phyloP scores from a whole-genome alignment of 495 filamentous ascomycete genomes.

The Neurospora sp. region DNA sequence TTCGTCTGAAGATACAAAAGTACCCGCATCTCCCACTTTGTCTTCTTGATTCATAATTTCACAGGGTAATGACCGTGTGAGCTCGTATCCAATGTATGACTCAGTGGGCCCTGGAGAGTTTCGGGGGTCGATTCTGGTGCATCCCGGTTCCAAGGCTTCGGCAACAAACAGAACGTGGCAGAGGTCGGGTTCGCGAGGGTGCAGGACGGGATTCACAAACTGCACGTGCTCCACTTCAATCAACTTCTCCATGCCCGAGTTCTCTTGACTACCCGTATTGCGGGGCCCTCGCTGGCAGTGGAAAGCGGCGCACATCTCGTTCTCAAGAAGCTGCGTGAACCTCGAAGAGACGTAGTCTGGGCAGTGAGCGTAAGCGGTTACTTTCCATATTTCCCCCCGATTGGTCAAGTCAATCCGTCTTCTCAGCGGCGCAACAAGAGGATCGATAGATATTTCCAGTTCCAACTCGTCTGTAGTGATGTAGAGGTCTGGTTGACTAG shows the following conservation, averaged over 20 bases:
- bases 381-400: background rate
- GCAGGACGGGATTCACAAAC: background rate
- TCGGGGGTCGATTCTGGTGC: background rate
- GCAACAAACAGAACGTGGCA: background rate
- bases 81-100: background rate
- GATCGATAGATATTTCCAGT: background rate
- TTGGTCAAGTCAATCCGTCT: background rate
- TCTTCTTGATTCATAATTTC: background rate
- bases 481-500: background rate
- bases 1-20: background rate
- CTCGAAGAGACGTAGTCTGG: background rate
- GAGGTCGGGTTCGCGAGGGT: background rate
- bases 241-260: background rate
- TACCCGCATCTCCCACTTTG: background rate
- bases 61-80: background rate
- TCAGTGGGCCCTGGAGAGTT: background rate
- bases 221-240: background rate
- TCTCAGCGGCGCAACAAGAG: background rate
- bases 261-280: background rate
- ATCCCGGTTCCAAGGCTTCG: background rate
- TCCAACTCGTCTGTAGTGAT: background rate
- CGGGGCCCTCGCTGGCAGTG: background rate
- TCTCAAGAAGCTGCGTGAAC: background rate
- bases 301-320: background rate
- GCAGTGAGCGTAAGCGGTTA: background rate